phyloP scores from a whole-genome alignment of 2,329 filamentous ascomycete species.

The Cladosporium sp. region DNA sequence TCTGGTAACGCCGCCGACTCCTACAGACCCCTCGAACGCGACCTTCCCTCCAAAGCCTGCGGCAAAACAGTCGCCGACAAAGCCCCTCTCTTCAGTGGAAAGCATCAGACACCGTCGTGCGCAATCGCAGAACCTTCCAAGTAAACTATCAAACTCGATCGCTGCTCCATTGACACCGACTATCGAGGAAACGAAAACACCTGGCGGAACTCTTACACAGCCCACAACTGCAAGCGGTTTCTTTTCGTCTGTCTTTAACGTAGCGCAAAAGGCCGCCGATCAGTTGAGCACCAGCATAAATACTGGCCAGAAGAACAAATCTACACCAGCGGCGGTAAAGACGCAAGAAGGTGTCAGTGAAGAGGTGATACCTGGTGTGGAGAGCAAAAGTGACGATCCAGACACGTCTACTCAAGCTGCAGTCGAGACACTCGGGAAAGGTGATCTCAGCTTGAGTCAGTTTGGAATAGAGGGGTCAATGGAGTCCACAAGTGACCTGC shows the following conservation, averaged over 20 bases:
- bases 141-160: constrained; percentile 79
- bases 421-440: constrained; percentile 82
- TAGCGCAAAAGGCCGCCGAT: constrained; percentile 85
- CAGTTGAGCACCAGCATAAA: constrained; percentile 70
- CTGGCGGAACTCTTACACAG: constrained; percentile 50
- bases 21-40: constrained; percentile 40
- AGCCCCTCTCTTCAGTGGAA: constrained; percentile 25
- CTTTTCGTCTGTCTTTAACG: constrained; percentile 90
- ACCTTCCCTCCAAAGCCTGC: constrained; percentile 18
- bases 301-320: constrained; percentile 51
- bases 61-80: constrained; percentile 1
- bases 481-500: constrained; percentile 55
- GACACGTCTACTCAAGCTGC: constrained; percentile 55
- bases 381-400: constrained; percentile 49
- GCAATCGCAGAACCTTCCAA: constrained; percentile 51
- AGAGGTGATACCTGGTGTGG: constrained; percentile 37
- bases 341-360: constrained; percentile 31
- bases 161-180: constrained; percentile 72
- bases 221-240: constrained; percentile 59
- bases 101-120: constrained; percentile 30
- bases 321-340: constrained; percentile 14
- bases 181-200: constrained; percentile 62
- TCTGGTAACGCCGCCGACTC: constrained; percentile 61
- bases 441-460: constrained; percentile 84
- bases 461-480: constrained; percentile 67